These are phyloP conservation scores for Lepidium aucheri DNA, from an alignment of 345 rosid species.

Conservation along the genomic window DNA sequence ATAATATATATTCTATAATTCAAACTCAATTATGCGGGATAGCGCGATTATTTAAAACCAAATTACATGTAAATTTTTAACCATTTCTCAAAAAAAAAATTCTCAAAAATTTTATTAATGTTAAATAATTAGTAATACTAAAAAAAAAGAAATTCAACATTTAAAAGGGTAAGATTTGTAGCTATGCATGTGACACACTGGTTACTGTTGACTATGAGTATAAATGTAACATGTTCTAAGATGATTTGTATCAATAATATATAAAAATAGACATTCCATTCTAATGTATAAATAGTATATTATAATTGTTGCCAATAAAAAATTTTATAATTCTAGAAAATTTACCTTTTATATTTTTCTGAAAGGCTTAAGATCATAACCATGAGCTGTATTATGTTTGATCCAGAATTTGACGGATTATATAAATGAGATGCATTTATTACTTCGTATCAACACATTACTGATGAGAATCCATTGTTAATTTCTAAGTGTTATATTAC, in stretches of 20 bases:
- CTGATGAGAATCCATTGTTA: not conserved
- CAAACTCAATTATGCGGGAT: too few relatives aligned
- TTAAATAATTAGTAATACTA: not conserved
- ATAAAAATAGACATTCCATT: slow-evolving; percentile 2
- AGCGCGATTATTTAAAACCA: too few relatives aligned
- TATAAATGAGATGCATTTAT: not conserved
- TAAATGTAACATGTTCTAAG: slow-evolving; percentile 17
- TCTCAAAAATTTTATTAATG: too few relatives aligned
- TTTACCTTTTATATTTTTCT: not conserved
- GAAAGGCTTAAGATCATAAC: not conserved
- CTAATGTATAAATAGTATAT: not conserved
- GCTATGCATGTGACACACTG: slow-evolving; percentile 23
- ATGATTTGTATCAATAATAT: not conserved
- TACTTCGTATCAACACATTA: not conserved
- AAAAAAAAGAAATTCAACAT: not conserved
- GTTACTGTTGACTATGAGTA: slow-evolving; percentile 2
- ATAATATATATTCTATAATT: too few relatives aligned
- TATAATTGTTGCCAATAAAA: too few relatives aligned
- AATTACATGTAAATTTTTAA: too few relatives aligned
- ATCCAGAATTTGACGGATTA: not conserved
- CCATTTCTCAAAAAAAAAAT: too few relatives aligned
- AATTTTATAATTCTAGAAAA: not conserved
- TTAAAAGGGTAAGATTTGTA: slow-evolving; percentile 4
- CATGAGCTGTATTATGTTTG: not conserved
- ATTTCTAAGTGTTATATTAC: not conserved